Conservation (phyloP, 2,329 filamentous ascomycete genomes). For the Pestalotiopsis sp. region DNA sequence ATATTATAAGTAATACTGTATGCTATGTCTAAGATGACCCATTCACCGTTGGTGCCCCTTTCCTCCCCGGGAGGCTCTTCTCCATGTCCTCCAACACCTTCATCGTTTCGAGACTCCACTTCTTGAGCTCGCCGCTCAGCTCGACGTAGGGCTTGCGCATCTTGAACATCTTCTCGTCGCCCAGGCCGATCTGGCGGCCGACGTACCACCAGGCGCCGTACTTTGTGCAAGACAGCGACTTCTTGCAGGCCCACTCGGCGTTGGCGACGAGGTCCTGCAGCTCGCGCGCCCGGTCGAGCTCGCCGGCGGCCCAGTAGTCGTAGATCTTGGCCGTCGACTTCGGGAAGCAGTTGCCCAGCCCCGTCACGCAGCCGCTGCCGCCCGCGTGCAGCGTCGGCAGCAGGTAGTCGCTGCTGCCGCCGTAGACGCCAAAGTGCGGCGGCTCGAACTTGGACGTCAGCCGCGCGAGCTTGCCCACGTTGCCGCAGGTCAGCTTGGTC, state of each 20-base stretch:
- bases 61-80: constrained; percentile 18
- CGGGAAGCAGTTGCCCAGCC: constrained; percentile 50
- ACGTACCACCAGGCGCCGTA: constrained; percentile 46
- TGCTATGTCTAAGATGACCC: neutral
- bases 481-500: constrained; percentile 30
- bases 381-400: constrained; percentile 41
- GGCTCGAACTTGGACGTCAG: constrained; percentile 36
- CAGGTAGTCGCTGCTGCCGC: constrained; percentile 46
- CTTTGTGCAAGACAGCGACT: constrained; percentile 48
- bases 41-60: neutral
- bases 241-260: constrained; percentile 54
- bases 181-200: constrained; percentile 38
- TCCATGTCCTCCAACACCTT: constrained; percentile 37
- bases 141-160: constrained; percentile 46
- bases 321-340: constrained; percentile 42
- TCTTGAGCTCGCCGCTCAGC: constrained; percentile 37
- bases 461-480: constrained; percentile 30
- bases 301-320: constrained; percentile 41
- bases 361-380: constrained; percentile 46
- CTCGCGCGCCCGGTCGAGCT: constrained; percentile 37
- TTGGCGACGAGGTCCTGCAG: constrained; percentile 46
- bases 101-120: constrained; percentile 46
- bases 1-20: neutral
- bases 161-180: constrained; percentile 36
- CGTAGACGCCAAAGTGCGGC: constrained; percentile 44